Evolutionary conservation across 192 early-diverging fungal species (phyloP).

Genomic region (Powellomyces hirtus): DNA sequence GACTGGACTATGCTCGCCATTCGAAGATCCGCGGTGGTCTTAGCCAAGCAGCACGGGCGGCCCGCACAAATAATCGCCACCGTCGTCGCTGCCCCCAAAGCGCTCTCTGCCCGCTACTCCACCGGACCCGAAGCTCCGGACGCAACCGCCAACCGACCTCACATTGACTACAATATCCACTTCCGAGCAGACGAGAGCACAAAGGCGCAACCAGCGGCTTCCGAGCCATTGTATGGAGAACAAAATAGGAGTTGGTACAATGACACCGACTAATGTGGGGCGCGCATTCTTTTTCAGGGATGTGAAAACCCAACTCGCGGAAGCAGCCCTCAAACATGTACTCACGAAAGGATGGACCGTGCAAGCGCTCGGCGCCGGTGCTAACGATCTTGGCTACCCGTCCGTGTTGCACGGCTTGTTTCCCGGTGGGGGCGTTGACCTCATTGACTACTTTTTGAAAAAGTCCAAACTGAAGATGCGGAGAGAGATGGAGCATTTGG

Average conservation of each 20-base stretch:
- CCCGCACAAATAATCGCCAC: not conserved
- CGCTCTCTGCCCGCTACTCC: not conserved
- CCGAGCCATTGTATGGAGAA: not conserved
- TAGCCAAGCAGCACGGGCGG: not conserved
- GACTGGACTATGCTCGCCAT: not conserved
- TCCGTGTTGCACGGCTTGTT: constrained; percentile 69
- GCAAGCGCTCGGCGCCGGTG: constrained; percentile 61
- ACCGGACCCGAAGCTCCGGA: not conserved
- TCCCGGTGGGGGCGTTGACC: constrained; percentile 59
- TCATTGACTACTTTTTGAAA: constrained; percentile 76
- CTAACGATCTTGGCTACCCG: constrained; percentile 67
- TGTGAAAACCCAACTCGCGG: constrained; percentile 46
- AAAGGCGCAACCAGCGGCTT: not conserved
- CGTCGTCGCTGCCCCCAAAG: not conserved
- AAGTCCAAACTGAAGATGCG: constrained; percentile 58
- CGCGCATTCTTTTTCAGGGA: not conserved
- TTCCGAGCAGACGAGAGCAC: not conserved
- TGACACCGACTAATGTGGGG: not conserved
- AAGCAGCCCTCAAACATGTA: constrained; percentile 66
- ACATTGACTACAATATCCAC: not conserved
- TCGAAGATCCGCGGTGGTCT: not conserved
- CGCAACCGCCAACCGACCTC: not conserved
- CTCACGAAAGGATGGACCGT: constrained; percentile 73
- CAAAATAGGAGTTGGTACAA: not conserved
- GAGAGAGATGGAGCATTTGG: constrained; percentile 57